These are phyloP conservation scores for Dendrobium huoshanense DNA, from an alignment of 106 monocot species.

Conservation along the genomic window DNA sequence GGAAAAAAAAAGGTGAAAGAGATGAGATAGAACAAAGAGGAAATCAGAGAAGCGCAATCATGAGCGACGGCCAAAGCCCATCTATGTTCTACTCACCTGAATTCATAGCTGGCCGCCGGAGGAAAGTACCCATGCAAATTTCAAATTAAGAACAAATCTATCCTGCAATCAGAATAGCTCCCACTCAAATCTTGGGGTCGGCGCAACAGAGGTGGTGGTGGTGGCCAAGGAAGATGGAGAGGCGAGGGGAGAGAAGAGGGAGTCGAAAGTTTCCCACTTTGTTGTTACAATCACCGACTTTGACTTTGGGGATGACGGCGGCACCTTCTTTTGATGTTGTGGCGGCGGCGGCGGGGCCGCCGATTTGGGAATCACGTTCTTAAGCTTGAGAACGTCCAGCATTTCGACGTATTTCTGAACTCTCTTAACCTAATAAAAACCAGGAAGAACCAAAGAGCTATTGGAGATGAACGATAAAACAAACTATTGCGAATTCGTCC, in stretches of 20 bases:
- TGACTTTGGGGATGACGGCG: conserved; percentile 4
- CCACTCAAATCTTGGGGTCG: conserved; percentile 58
- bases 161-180: conserved; percentile 51
- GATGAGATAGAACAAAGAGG: background rate
- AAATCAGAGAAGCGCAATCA: background rate
- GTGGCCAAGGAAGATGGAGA: conserved; percentile 25
- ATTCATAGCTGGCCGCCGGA: background rate
- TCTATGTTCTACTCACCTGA: conserved; percentile 3
- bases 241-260: conserved; percentile 26
- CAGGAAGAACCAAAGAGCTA: background rate
- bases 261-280: conserved; percentile 69
- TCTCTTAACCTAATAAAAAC: conserved; percentile 42
- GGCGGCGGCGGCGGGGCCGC: background rate
- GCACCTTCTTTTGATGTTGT: conserved; percentile 8
- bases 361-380: conserved; percentile 29
- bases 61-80: background rate
- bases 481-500: background rate
- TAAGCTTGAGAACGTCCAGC: conserved; percentile 63
- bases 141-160: background rate
- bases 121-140: background rate
- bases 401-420: conserved; percentile 84
- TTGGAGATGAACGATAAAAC: background rate
- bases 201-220: conserved; percentile 19
- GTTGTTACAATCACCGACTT: conserved; percentile 19
- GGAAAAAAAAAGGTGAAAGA: background rate